Evolutionary conservation across 306 rosid species (phyloP).

Genomic region (Sicyos edulis): DNA sequence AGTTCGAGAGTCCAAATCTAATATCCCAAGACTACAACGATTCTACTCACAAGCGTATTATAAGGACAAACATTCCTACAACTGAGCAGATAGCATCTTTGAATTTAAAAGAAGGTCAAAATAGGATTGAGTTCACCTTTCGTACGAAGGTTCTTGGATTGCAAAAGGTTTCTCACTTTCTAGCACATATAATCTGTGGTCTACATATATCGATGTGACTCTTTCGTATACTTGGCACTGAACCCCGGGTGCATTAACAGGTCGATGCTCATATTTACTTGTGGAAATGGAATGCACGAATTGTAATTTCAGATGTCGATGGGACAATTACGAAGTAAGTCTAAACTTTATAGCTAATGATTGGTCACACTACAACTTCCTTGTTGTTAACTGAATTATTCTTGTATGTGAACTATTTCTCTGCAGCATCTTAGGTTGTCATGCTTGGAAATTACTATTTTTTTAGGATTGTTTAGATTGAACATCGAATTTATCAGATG

Average conservation of each 20-base stretch:
- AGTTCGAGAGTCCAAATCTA: slow-evolving; percentile 24
- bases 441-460: neutral
- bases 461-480: neutral
- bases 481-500: neutral
- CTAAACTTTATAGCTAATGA: neutral
- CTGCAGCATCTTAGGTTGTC: neutral
- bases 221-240: neutral
- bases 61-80: slow-evolving; percentile 86
- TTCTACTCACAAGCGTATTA: slow-evolving; percentile 53
- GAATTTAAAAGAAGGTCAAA: slow-evolving; percentile 91
- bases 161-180: slow-evolving; percentile 55
- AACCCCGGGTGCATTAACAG: slow-evolving; percentile 33
- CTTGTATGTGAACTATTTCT: neutral
- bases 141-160: slow-evolving; percentile 76
- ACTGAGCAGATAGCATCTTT: slow-evolving; percentile 90
- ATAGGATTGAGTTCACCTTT: slow-evolving; percentile 77
- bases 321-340: slow-evolving; percentile 98
- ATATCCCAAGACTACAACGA: slow-evolving; percentile 19
- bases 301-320: slow-evolving; percentile 94
- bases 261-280: slow-evolving; percentile 96
- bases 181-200: neutral
- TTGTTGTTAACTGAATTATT: neutral
- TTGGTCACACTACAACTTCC: neutral
- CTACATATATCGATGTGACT: neutral
- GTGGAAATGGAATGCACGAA: slow-evolving; percentile 94